Percentiles rank a stretch among this genome's conserved stretches.
Evolutionary conservation across 1,284 basidiomycete species (phyloP).

Genomic region (Mycena citricolor): DNA sequence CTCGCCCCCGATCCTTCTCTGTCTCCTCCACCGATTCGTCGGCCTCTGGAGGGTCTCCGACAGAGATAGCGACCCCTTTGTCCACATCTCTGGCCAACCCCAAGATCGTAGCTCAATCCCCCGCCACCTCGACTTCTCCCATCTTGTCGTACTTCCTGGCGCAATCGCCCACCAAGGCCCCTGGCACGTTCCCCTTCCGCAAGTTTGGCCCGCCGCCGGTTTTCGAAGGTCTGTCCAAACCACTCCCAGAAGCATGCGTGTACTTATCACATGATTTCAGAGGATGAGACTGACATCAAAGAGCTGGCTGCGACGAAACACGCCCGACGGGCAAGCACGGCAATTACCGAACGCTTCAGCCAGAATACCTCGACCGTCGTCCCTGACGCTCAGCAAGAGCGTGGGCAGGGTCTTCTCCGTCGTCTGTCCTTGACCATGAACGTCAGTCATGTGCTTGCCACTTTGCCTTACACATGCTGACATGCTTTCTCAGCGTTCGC

Average conservation of each 20-base stretch:
- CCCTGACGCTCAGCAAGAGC: slow-evolving; percentile 52
- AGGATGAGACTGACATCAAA: slow-evolving; percentile 45
- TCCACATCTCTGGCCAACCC: slow-evolving; percentile 39
- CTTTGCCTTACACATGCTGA: slow-evolving; percentile 8
- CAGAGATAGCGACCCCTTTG: slow-evolving; percentile 46
- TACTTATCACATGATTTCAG: slow-evolving; percentile 31
- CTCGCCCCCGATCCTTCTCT: slow-evolving; percentile 51
- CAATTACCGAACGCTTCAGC: slow-evolving; percentile 47
- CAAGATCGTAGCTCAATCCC: slow-evolving; percentile 47
- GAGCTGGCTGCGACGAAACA: slow-evolving; percentile 45
- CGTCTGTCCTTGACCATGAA: slow-evolving; percentile 65
- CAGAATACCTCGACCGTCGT: slow-evolving; percentile 37
- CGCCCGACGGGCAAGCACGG: slow-evolving; percentile 49
- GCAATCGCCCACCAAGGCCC: slow-evolving; percentile 54
- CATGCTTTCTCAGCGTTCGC: slow-evolving; percentile 25
- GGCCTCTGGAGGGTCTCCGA: slow-evolving; percentile 49
- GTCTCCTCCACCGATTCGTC: slow-evolving; percentile 60
- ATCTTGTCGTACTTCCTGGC: slow-evolving; percentile 68
- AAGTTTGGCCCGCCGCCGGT: slow-evolving; percentile 54
- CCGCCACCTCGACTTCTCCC: slow-evolving; percentile 53
- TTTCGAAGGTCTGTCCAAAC: slow-evolving; percentile 52
- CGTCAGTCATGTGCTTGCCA: slow-evolving; percentile 51
- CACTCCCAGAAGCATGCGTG: background rate
- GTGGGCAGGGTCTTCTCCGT: slow-evolving; percentile 66
- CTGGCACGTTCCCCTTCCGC: slow-evolving; percentile 61